Conservation (phyloP, 306 rosid species). For the Trifolium pratense region DNA sequence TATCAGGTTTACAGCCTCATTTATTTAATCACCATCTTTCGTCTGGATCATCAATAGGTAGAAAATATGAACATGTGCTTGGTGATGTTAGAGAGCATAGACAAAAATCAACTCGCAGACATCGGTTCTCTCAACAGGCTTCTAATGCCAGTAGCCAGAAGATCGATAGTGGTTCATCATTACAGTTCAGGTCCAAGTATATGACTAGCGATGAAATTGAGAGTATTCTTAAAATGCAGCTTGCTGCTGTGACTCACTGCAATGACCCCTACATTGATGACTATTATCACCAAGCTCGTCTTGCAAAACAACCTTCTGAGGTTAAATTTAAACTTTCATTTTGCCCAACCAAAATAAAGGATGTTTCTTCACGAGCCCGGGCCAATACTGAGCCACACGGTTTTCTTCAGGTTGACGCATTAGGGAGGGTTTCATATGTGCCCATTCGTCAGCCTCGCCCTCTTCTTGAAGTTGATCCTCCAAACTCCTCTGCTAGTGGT, state of each 20-base stretch:
- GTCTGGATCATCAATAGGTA: slow-evolving; percentile 41
- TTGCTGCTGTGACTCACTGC: slow-evolving; percentile 53
- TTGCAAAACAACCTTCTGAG: slow-evolving; percentile 46
- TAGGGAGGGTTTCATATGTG: slow-evolving; percentile 58
- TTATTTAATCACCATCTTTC: slow-evolving; percentile 46
- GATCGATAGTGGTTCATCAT: slow-evolving; percentile 48
- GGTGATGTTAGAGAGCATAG: slow-evolving; percentile 52
- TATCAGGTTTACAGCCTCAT: slow-evolving; percentile 56
- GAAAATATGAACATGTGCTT: slow-evolving; percentile 44
- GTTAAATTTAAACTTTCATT: slow-evolving; percentile 52
- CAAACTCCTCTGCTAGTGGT: slow-evolving; percentile 48
- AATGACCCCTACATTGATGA: slow-evolving; percentile 58
- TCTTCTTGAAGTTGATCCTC: slow-evolving; percentile 58
- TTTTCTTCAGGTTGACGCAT: slow-evolving; percentile 51
- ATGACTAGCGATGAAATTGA: slow-evolving; percentile 67
- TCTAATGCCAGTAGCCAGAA: slow-evolving; percentile 54
- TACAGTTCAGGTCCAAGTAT: slow-evolving; percentile 62
- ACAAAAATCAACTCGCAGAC: slow-evolving; percentile 56
- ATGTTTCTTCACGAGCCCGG: slow-evolving; percentile 51
- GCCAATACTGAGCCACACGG: slow-evolving; percentile 47
- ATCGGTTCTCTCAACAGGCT: slow-evolving; percentile 49
- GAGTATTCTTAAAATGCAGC: slow-evolving; percentile 65
- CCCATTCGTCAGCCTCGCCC: slow-evolving; percentile 58
- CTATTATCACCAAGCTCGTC: slow-evolving; percentile 64
- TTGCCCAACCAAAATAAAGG: slow-evolving; percentile 61